Percentiles rank a stretch among this genome's conserved stretches.
phyloP scores from a whole-genome alignment of 1,284 basidiomycete species.

The Cerioporus squamosus region DNA sequence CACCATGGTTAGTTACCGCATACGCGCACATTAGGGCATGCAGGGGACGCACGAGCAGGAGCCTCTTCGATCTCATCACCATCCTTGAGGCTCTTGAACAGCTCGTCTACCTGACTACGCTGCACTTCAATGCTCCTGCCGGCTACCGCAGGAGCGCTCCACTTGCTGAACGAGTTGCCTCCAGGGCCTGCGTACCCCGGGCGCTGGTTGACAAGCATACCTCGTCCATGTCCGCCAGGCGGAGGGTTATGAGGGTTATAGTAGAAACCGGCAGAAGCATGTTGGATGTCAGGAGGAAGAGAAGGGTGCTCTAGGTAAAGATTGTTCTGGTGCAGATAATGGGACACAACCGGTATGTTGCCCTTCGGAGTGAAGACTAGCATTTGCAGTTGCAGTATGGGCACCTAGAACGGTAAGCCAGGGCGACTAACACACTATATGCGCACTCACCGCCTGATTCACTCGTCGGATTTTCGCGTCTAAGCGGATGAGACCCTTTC shows the following conservation, averaged over 20 bases:
- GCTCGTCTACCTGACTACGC: conserved; percentile 90
- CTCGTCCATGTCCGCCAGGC: conserved; percentile 62
- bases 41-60: conserved; percentile 68
- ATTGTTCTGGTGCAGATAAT: conserved; percentile 69
- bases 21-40: conserved; percentile 2
- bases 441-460: conserved; percentile 56
- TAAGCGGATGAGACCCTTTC: conserved; percentile 81
- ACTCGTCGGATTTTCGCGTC: conserved; percentile 80
- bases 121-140: conserved; percentile 91
- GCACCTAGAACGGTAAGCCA: conserved; percentile 52
- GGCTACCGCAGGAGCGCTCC: conserved; percentile 62
- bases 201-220: conserved; percentile 42
- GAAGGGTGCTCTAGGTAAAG: conserved; percentile 85
- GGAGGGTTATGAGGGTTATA: conserved; percentile 89
- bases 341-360: conserved; percentile 82
- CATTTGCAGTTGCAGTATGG: conserved; percentile 82
- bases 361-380: conserved; percentile 93
- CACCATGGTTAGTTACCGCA: conserved; percentile 26
- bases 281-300: conserved; percentile 55
- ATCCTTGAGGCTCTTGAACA: conserved; percentile 88
- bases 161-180: conserved; percentile 49
- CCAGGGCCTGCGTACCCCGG: conserved; percentile 45
- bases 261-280: conserved; percentile 75
- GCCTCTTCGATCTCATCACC: conserved; percentile 89
- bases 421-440: background rate